Evolutionary conservation across 805 yeast genomes (phyloP).

Genomic region (Kazachstania kunashirensis): DNA sequence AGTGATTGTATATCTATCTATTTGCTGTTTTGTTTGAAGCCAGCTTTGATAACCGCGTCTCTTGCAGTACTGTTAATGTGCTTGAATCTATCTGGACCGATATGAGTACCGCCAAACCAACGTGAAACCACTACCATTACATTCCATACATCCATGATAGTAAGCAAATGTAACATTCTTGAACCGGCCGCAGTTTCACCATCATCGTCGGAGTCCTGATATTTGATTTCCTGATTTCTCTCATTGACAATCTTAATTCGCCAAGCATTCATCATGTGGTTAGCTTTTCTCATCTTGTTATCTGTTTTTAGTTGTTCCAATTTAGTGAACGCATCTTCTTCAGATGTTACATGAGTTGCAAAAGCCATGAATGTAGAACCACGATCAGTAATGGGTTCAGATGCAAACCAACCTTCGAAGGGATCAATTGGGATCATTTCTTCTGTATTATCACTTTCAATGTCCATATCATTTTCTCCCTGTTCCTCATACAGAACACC

Average conservation of each 20-base stretch:
- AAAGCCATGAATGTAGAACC: constrained; percentile 80
- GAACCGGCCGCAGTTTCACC: constrained; percentile 97
- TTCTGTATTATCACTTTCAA: constrained; percentile 7
- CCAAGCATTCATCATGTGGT: constrained; percentile 84
- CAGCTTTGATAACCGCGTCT: constrained; percentile 66
- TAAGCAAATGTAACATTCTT: constrained; percentile 65
- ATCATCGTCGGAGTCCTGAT: constrained; percentile 90
- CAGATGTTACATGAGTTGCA: constrained; percentile 51
- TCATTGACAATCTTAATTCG: constrained; percentile 43
- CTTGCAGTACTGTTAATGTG: constrained; percentile 87
- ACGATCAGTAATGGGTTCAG: constrained; percentile 73
- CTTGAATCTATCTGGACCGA: constrained; percentile 91
- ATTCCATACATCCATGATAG: constrained; percentile 73
- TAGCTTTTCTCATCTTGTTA: constrained; percentile 53
- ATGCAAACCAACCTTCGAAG: constrained; percentile 62
- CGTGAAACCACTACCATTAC: constrained; percentile 74
- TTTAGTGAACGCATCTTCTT: constrained; percentile 53
- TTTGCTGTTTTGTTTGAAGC: constrained; percentile 27
- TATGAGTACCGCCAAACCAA: constrained; percentile 87
- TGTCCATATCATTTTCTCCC: constrained; percentile 16
- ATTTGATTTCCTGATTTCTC: constrained; percentile 29
- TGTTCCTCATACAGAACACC: constrained; percentile 33
- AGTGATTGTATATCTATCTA: no score
- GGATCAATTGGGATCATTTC: constrained; percentile 33
- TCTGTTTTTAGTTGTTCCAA: constrained; percentile 51